Base-by-base conservation (phyloP, 2,329 filamentous ascomycete species). In the Penicillium oxalicum region DNA sequence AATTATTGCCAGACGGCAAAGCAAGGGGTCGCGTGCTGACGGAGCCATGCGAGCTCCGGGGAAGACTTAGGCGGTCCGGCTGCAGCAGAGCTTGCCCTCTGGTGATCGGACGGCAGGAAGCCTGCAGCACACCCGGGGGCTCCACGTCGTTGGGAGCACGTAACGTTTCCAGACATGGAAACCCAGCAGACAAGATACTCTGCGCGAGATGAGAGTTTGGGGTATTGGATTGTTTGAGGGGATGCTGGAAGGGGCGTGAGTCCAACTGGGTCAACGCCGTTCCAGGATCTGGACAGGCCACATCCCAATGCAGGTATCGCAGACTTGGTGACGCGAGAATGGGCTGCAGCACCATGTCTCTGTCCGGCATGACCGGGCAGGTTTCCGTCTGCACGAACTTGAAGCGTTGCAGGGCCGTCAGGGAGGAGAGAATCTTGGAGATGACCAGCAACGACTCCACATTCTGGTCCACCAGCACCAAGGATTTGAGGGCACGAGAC, bases 241-340 rank as follows among this genome's bases (percentile, higher is more conserved):
- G 57, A 32, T 65, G 65, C 8, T 63, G 59, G 49, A 70, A 70
- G 4, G 70, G 68, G 32, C 63, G 58, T 13, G 58, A 65, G 45
- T 71, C 68, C n/a, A 70, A 56, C 47, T 64, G 62, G 38, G 62
- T 67, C 33, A 71, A 62, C 9, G 67, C 66, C 29, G 64, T 63
- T 33, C 57, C 60, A 12, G 67, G 61, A 40, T 71, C 63, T 11
- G 69, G 68, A 42, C 69, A 67, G 4, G 67, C 65, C 33, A 74
- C 60, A 56, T 82, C 80, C 79, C 80, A 82, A 57, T 83, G 80
- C 3, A 83, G 63, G 51, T 72, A 74, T 46, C 68, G 67, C 9
- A 83, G 65, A n/a, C 64, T 72, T 2, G 65, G 61, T 0, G 77
- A 80, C 5, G 70, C 70, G 27, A 82, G 68, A 9, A 74, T 59